Evolutionary conservation across 164 flowering plant genomes (phyloP), one percentile per base, ranked within the genome.

Genomic region (Vitis rotundifolia): DNA sequence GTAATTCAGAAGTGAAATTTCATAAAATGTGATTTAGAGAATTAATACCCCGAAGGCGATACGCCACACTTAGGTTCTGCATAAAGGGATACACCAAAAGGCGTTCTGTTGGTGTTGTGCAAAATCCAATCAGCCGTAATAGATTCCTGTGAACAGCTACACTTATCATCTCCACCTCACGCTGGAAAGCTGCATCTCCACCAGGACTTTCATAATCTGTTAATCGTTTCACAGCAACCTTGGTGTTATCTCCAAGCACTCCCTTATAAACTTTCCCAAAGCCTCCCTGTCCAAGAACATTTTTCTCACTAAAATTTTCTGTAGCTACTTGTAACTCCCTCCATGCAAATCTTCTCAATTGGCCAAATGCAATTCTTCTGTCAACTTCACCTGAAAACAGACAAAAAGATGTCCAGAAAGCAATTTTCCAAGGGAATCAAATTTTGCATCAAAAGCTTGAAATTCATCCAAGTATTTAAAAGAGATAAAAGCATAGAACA

Each of bases 91-190:
- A 94, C 48, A 94, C 97, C 78, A 94, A 76, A 67, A 92, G 94
- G 61, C 97, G 89, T 68, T 94, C 98, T 10, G 97, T 88, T 58
- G 91, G 89, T 10, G 98, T 92, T 22, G 97, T 91, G 77, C 98
- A 94, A 76, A 89, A 94, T 11, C 98, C 98, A 59, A 91, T 92
- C 54, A 94, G 75, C 63, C 91, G 86, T 66, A 94, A 75, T 31
- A 94, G 88, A 75, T 94, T 92, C 76, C 77, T 78, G 69, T 94
- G 98, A 78, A 91, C 97, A 58, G 98, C 98, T n/a, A 94, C 93
- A 75, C 98, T 88, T 72, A 94, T 94, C 97, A 94, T 88, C 84
- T 94, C 98, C 71, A 94, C 97, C 75, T 94, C 98, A 58, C 97
- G 92, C 64, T 92, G 92, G 67, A 92, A 94, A 22, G 98, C 94